These are phyloP conservation scores for Phialocephala subalpina DNA, from an alignment of 2,329 filamentous ascomycete genomes.

Conservation along the genomic window DNA sequence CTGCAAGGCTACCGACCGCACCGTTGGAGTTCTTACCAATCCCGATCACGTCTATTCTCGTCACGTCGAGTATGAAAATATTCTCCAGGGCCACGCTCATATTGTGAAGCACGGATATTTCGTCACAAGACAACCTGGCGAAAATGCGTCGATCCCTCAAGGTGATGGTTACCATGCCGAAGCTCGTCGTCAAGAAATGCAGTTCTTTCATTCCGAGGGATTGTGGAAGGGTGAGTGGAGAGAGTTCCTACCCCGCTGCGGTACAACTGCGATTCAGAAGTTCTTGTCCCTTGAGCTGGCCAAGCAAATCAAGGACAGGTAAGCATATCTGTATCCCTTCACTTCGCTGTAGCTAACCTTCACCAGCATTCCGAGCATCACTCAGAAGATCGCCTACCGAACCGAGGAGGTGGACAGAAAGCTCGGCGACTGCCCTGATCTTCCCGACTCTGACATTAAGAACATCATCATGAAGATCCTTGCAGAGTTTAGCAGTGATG, in stretches of 20 bases:
- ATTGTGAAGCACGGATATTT: conserved; percentile 79
- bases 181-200: conserved; percentile 56
- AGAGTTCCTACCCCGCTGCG: conserved; percentile 54
- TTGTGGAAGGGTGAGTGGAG: conserved; percentile 56
- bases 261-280: conserved; percentile 57
- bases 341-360: conserved; percentile 4
- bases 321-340: not conserved
- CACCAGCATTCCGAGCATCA: conserved; percentile 42
- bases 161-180: conserved; percentile 48
- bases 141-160: not conserved
- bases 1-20: conserved; percentile 63
- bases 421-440: conserved; percentile 68
- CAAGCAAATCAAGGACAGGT: conserved; percentile 50
- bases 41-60: conserved; percentile 73
- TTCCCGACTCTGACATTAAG: conserved; percentile 69
- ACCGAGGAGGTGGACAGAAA: conserved; percentile 61
- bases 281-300: conserved; percentile 57
- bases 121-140: conserved; percentile 73
- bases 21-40: conserved; percentile 83
- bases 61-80: conserved; percentile 66
- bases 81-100: conserved; percentile 68
- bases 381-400: conserved; percentile 41
- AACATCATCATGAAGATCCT: conserved; percentile 69
- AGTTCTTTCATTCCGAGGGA: conserved; percentile 54
- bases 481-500: conserved; percentile 59